Evolutionary conservation across 768 basidiomycete genomes (phyloP).

Genomic region (Auriculariales sp.): DNA sequence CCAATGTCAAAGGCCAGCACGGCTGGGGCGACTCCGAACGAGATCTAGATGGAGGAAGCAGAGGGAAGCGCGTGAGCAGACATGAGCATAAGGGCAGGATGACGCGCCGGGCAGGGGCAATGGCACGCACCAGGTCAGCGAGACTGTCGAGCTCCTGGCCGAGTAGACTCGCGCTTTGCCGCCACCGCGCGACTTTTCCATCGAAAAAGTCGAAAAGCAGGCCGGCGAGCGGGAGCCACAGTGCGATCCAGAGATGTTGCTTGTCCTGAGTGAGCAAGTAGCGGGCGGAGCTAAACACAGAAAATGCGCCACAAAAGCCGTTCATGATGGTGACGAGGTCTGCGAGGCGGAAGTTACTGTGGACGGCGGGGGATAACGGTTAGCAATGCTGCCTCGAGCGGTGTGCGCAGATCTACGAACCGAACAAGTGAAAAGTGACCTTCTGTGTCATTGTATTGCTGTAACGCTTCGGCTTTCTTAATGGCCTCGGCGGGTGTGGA

Average conservation of each 20-base stretch:
- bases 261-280: constrained; percentile 73
- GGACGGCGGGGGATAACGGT: constrained; percentile 9
- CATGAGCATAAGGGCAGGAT: constrained; percentile 1
- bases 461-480: constrained; percentile 38
- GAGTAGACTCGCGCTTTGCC: constrained; percentile 86
- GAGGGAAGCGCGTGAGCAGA: background rate
- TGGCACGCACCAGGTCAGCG: constrained; percentile 69
- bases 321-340: constrained; percentile 99
- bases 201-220: constrained; percentile 97
- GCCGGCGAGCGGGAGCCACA: constrained; percentile 77
- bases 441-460: constrained; percentile 76
- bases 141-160: constrained; percentile 96
- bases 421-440: constrained; percentile 97
- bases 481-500: constrained; percentile 13
- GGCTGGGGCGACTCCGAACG: constrained; percentile 96
- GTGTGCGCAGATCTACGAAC: constrained; percentile 25
- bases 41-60: constrained; percentile 46
- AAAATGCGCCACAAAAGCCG: constrained; percentile 93
- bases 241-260: constrained; percentile 74
- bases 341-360: constrained; percentile 91
- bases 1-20: constrained; percentile 83
- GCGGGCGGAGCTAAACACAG: constrained; percentile 82
- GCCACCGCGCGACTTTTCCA: constrained; percentile 95
- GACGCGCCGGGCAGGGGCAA: constrained; percentile 4
- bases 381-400: constrained; percentile 6